Evolutionary conservation across 441 rosid genomes (phyloP), one percentile per base, ranked within the genome.

Genomic region (Brassica balearica): DNA sequence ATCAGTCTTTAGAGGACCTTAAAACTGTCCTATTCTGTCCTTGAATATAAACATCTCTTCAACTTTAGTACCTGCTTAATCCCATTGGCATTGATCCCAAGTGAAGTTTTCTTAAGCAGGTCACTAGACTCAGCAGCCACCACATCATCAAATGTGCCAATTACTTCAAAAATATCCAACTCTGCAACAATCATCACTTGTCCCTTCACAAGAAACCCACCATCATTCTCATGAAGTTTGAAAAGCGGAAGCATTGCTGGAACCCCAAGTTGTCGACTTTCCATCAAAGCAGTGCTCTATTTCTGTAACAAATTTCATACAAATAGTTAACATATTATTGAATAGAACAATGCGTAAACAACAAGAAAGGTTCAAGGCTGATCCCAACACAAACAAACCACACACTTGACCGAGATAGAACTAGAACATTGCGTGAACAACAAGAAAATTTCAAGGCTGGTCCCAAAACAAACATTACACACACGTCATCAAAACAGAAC

Each of bases 191-290:
- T 46, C 53, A 46, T 12, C 14, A 46, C 53, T 46, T 46, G 53
- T 48, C 14, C 2, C 2, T 12, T 48, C 55, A 48, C 55, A 48
- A 48, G 17, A 48, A 48, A 48, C 6, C 53, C 17, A 12, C 17
- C 55, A 48, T 48, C 5, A 48, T 48, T 48, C 55, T 48, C 55
- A 48, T 48, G 15, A 48, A 48, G 55, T 48, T 48, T 48, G 55
- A 48, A 48, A 12, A 48, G 55, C 5, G 55, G 55, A 48, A 48
- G 55, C 55, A 48, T 48, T 48, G 55, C 55, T 48, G 55, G 55
- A n/a, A 48, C 55, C 55, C 55, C 55, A 48, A 12, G 17, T 48
- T 48, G 58, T 53, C 6, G 20, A 53, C 58, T 53, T 53, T 53
- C 58, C 58, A 53, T 15, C 58, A 53, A 53, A 53, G 6, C 15